phyloP scores from a whole-genome alignment of 2,329 filamentous ascomycete species.

The Fusarium oxysporum region DNA sequence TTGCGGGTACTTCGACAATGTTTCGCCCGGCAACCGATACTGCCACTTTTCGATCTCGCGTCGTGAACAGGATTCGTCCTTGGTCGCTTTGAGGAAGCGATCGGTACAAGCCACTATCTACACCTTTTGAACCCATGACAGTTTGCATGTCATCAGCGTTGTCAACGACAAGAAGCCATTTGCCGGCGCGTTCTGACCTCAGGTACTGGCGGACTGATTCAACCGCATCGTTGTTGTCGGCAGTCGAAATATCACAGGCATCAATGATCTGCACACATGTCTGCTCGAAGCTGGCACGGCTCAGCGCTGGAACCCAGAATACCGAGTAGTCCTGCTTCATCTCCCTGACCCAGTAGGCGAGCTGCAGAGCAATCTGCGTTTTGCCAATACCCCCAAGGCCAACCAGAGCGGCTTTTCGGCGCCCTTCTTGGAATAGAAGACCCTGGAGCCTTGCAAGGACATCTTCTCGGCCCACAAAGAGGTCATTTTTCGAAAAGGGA shows the following conservation, averaged over 20 bases:
- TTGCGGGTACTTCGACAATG: fast-evolving
- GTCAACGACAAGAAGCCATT: not conserved
- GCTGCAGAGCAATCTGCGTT: not conserved
- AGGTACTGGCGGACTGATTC: fast-evolving
- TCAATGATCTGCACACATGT: not conserved
- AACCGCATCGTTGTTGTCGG: fast-evolving
- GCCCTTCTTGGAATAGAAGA: too few species aligned
- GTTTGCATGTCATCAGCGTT: not conserved
- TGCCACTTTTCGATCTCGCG: not conserved
- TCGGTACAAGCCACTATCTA: fast-evolving
- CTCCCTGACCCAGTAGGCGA: not conserved
- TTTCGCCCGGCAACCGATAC: not conserved
- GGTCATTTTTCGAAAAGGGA: too few species aligned
- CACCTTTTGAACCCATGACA: fast-evolving
- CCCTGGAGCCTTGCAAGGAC: too few species aligned
- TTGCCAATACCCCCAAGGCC: not conserved
- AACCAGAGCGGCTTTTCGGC: not conserved
- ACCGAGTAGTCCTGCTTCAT: not conserved
- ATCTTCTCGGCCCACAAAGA: too few species aligned
- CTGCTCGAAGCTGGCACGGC: not conserved
- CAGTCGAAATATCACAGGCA: not conserved
- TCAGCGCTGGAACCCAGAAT: not conserved
- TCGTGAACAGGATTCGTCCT: not conserved
- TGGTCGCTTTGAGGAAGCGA: not conserved
- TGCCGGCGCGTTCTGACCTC: not conserved